Conservation (phyloP, 768 basidiomycete genomes). For the Kwoniella bestiolae region DNA sequence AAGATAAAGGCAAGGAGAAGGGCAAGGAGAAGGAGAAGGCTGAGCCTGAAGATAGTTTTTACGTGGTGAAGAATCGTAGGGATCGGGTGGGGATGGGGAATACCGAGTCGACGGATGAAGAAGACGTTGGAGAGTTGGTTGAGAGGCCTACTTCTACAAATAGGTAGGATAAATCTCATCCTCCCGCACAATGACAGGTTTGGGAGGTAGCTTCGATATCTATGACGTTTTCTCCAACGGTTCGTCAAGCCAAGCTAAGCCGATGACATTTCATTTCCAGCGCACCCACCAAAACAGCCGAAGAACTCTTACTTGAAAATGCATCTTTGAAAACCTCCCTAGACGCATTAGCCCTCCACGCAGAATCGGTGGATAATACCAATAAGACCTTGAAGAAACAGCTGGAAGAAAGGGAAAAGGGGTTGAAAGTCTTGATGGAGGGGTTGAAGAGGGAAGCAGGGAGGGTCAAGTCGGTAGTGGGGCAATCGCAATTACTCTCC, state of each 20-base stretch:
- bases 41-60: constrained; percentile 23
- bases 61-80: constrained; percentile 6
- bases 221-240: no score
- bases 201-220: no score
- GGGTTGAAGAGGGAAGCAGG: constrained; percentile 49
- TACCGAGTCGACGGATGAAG: constrained; percentile 15
- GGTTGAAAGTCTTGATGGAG: constrained; percentile 44
- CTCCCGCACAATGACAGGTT: no score
- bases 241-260: no score
- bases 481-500: constrained; percentile 20
- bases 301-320: constrained; percentile 55
- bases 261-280: not conserved
- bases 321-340: constrained; percentile 47
- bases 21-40: constrained; percentile 11
- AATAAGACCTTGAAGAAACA: constrained; percentile 33
- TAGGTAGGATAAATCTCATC: not conserved
- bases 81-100: no score
- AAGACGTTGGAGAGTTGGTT: not conserved
- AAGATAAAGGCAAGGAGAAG: constrained; percentile 13
- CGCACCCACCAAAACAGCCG: constrained; percentile 45
- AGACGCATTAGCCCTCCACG: constrained; percentile 50
- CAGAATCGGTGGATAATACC: constrained; percentile 39
- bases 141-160: not conserved
- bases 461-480: constrained; percentile 15
- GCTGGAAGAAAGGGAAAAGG: constrained; percentile 42